Evolutionary conservation across 23 red algal genomes (phyloP).

Genomic region (Gracilaria caudata): DNA sequence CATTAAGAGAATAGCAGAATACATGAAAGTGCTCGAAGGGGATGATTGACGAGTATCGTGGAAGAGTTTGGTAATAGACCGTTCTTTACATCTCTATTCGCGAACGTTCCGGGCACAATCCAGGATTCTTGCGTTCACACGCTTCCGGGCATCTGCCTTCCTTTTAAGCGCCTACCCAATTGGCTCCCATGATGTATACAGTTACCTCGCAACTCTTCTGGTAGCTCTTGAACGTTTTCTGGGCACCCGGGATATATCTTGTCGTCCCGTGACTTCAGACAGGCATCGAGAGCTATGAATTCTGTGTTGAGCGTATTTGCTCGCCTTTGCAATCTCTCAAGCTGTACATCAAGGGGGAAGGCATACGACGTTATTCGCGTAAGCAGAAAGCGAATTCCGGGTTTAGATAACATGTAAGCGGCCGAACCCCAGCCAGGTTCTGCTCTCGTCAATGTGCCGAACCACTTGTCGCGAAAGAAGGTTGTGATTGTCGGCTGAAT

Average conservation of each 20-base stretch:
- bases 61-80: neutral
- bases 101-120: neutral
- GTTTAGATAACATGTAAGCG: conserved; percentile 61
- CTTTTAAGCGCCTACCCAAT: conserved; percentile 23
- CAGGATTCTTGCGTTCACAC: neutral
- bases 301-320: neutral
- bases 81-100: neutral
- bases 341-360: conserved; percentile 78
- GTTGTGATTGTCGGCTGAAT: conserved; percentile 27
- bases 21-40: conserved; percentile 36
- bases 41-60: neutral
- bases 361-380: conserved; percentile 68
- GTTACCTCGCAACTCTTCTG: conserved; percentile 49
- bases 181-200: conserved; percentile 76
- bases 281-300: conserved; percentile 71
- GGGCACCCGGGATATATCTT: conserved; percentile 44
- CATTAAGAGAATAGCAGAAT: conserved; percentile 6
- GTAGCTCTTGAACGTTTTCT: conserved; percentile 58
- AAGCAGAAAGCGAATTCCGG: conserved; percentile 73
- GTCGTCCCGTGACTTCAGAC: conserved; percentile 1
- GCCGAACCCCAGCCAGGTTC: conserved; percentile 71
- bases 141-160: conserved; percentile 27
- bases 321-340: conserved; percentile 57
- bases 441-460: conserved; percentile 31
- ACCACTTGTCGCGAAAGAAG: conserved; percentile 17